Percentiles rank a stretch among this genome's conserved stretches.
Evolutionary conservation across 2,329 filamentous ascomycete species (phyloP).

Genomic region (Penicillium sp.): DNA sequence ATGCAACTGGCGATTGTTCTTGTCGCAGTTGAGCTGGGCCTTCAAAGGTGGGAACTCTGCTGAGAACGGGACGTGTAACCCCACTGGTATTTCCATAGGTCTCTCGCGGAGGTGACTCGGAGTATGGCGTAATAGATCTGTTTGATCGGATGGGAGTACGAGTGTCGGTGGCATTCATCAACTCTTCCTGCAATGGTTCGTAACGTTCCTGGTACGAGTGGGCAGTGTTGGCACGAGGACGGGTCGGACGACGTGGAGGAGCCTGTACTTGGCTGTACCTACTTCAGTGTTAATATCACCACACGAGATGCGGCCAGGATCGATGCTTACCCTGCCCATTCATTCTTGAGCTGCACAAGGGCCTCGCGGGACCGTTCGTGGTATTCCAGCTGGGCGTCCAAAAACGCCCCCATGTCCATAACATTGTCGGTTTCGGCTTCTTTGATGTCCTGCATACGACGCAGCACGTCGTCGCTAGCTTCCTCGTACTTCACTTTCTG

Average conservation of each 20-base stretch:
- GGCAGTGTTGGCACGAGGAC: slow-evolving; percentile 64
- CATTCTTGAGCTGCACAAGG: slow-evolving; percentile 66
- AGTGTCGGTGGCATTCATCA: slow-evolving; percentile 47
- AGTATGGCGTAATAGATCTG: slow-evolving; percentile 35
- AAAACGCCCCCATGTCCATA: slow-evolving; percentile 72
- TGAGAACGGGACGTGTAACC: slow-evolving; percentile 50
- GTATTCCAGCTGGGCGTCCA: slow-evolving; percentile 87
- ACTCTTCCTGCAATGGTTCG: slow-evolving; percentile 58
- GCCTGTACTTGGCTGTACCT: slow-evolving; percentile 25
- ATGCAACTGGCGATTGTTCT: slow-evolving; percentile 51
- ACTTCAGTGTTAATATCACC: slow-evolving; percentile 14
- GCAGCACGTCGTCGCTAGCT: slow-evolving; percentile 83
- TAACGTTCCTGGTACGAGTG: slow-evolving; percentile 63
- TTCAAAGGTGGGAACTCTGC: slow-evolving; percentile 60
- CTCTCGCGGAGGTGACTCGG: slow-evolving; percentile 43
- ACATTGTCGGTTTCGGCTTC: slow-evolving; percentile 84
- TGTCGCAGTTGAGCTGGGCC: slow-evolving; percentile 54
- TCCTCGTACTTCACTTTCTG: slow-evolving; percentile 97
- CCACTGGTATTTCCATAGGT: slow-evolving; percentile 27
- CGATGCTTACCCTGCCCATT: slow-evolving; percentile 62
- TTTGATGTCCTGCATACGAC: slow-evolving; percentile 95
- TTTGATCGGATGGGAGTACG: slow-evolving; percentile 56
- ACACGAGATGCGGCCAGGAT: not conserved
- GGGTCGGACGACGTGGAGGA: slow-evolving; percentile 44
- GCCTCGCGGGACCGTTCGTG: slow-evolving; percentile 89